phyloP scores from a whole-genome alignment of 2,329 filamentous ascomycete species.

The Thermothelomyces thermophilus region DNA sequence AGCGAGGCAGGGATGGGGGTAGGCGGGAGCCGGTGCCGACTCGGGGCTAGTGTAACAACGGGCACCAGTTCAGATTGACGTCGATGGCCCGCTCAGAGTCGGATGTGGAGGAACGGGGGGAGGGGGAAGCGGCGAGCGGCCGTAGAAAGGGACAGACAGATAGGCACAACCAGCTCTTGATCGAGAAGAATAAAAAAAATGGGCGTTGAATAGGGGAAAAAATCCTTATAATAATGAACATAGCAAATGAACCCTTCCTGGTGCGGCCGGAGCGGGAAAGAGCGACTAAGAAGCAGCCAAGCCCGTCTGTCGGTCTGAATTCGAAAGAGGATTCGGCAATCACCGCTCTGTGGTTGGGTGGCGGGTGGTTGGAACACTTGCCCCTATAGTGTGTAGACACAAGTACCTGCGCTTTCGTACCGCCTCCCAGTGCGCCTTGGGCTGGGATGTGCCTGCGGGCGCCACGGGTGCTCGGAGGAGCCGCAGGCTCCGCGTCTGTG shows the following conservation, averaged over 20 bases:
- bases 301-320: neutral
- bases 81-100: neutral
- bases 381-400: slow-evolving; percentile 6
- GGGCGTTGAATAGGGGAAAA: too few species aligned
- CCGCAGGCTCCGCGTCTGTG: slow-evolving; percentile 8
- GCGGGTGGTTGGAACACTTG: neutral
- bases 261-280: neutral
- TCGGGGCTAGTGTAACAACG: slow-evolving; percentile 13
- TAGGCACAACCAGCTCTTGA: too few species aligned
- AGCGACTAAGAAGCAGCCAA: neutral
- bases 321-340: neutral
- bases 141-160: neutral
- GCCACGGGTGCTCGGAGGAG: slow-evolving; percentile 6
- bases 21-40: slow-evolving; percentile 5
- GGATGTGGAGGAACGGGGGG: neutral
- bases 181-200: neutral
- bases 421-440: neutral
- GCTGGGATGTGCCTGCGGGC: neutral
- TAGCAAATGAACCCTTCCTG: too few species aligned
- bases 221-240: neutral
- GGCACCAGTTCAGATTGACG: slow-evolving; percentile 6
- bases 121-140: too few species aligned
- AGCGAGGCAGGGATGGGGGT: neutral
- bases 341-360: slow-evolving; percentile 8
- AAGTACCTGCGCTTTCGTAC: neutral